These are phyloP conservation scores for Verticillium nonalfalfae DNA, from an alignment of 2,329 filamentous ascomycete genomes.

Conservation along the genomic window DNA sequence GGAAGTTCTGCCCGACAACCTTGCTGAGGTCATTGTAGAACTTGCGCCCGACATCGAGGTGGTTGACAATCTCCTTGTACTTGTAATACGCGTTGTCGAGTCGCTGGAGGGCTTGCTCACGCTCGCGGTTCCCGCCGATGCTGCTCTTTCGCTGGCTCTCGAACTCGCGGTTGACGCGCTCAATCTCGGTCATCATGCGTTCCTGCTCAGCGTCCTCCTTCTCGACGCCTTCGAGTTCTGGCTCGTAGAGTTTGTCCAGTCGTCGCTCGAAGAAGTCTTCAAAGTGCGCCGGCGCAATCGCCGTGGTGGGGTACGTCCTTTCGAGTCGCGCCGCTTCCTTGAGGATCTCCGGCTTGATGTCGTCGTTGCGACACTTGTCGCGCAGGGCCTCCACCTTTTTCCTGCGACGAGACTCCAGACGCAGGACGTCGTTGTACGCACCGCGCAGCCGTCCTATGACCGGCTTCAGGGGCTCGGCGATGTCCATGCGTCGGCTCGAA, in stretches of 20 bases:
- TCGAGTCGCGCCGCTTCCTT: constrained; percentile 80
- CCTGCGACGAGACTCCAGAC: constrained; percentile 73
- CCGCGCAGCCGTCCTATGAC: constrained; percentile 72
- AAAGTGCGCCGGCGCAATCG: constrained; percentile 83
- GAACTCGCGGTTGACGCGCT: constrained; percentile 74
- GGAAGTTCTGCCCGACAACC: constrained; percentile 73
- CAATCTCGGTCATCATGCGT: constrained; percentile 60
- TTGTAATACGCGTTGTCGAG: constrained; percentile 90
- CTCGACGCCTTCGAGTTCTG: constrained; percentile 64
- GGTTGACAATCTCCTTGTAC: constrained; percentile 92
- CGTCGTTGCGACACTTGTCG: constrained; percentile 76
- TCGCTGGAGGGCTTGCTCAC: constrained; percentile 79
- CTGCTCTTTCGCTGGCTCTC: constrained; percentile 62
- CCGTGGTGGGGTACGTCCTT: constrained; percentile 76
- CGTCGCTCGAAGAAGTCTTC: constrained; percentile 84
- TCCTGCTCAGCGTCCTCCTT: constrained; percentile 74
- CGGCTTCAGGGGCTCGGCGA: constrained; percentile 74
- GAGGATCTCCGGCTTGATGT: constrained; percentile 80
- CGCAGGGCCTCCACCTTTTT: constrained; percentile 74
- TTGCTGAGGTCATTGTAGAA: constrained; percentile 96
- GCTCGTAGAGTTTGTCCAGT: constrained; percentile 69
- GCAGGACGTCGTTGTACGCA: constrained; percentile 76
- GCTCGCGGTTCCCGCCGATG: constrained; percentile 60
- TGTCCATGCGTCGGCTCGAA: constrained; percentile 69
- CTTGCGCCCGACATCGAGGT: constrained; percentile 84